Percentiles rank a stretch among this genome's conserved stretches.
phyloP scores from a whole-genome alignment of 1,139 yeast genomes.

The Yamadazyma epiphylla region DNA sequence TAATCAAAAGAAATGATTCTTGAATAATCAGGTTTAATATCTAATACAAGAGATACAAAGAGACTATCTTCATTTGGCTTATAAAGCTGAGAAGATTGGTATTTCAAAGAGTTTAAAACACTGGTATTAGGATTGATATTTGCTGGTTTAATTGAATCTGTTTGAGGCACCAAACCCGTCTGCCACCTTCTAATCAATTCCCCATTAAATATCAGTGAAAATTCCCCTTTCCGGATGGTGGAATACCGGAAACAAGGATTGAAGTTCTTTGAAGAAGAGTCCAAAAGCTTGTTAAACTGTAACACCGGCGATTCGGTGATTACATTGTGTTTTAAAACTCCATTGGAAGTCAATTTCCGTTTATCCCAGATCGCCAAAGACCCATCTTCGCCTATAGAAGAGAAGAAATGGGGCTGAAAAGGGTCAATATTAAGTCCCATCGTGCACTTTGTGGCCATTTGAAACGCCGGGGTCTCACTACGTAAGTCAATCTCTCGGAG shows the following conservation, averaged over 20 bases:
- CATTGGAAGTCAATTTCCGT: slow-evolving; percentile 46
- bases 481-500: slow-evolving; percentile 77
- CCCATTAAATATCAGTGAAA: slow-evolving; percentile 77
- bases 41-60: slow-evolving; percentile 75
- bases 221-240: slow-evolving; percentile 63
- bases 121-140: slow-evolving; percentile 3
- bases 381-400: slow-evolving; percentile 81
- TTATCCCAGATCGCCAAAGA: slow-evolving; percentile 86
- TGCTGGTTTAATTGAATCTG: neutral
- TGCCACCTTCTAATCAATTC: slow-evolving; percentile 80
- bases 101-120: slow-evolving; percentile 26
- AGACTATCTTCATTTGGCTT: slow-evolving; percentile 47
- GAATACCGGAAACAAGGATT: slow-evolving; percentile 71
- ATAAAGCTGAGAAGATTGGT: slow-evolving; percentile 34
- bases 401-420: slow-evolving; percentile 57
- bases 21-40: slow-evolving; percentile 72
- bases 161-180: slow-evolving; percentile 49
- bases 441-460: slow-evolving; percentile 72
- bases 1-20: slow-evolving; percentile 85
- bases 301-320: slow-evolving; percentile 57
- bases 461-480: slow-evolving; percentile 64
- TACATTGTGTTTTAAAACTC: slow-evolving; percentile 10
- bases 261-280: slow-evolving; percentile 58
- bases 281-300: slow-evolving; percentile 65
- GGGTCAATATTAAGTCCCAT: slow-evolving; percentile 70